These are phyloP conservation scores for Geranomyces variabilis DNA, from an alignment of 192 early-diverging fungal genomes.

Conservation along the genomic window DNA sequence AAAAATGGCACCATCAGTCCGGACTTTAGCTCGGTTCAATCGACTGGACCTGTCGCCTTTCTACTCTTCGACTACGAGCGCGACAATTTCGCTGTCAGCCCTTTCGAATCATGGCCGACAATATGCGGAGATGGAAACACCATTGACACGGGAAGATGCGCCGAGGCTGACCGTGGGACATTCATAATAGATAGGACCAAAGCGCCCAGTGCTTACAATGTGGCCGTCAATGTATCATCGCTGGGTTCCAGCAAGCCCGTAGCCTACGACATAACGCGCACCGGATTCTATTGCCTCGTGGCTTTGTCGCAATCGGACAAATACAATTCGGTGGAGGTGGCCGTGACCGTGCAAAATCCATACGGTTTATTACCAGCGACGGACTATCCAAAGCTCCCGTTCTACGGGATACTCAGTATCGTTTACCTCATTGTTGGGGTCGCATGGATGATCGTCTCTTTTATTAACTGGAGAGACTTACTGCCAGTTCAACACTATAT, in stretches of 20 bases:
- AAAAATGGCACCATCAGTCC: constrained; percentile 25
- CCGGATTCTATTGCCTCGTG: constrained; percentile 87
- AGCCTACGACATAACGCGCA: constrained; percentile 27
- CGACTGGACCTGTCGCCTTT: constrained; percentile 20
- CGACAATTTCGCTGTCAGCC: constrained; percentile 11
- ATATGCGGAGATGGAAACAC: constrained; percentile 22
- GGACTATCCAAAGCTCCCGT: constrained; percentile 88
- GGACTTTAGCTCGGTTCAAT: constrained; percentile 9
- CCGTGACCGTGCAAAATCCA: constrained; percentile 71
- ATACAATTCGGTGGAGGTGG: constrained; percentile 46
- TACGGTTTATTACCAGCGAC: constrained; percentile 83
- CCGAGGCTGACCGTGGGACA: constrained; percentile 32
- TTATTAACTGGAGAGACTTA: constrained; percentile 85
- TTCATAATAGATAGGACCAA: constrained; percentile 33
- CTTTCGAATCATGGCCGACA: background rate
- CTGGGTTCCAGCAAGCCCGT: too few species aligned
- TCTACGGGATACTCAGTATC: constrained; percentile 76
- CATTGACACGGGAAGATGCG: constrained; percentile 26
- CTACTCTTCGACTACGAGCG: constrained; percentile 43
- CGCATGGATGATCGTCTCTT: constrained; percentile 78
- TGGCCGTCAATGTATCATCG: constrained; percentile 18
- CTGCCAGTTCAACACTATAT: constrained; percentile 91
- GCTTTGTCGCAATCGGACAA: constrained; percentile 43
- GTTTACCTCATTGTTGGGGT: constrained; percentile 76
- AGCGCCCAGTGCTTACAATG: constrained; percentile 19